Conservation (phyloP, 2,329 filamentous ascomycete species). For the Zymoseptoria tritici region DNA sequence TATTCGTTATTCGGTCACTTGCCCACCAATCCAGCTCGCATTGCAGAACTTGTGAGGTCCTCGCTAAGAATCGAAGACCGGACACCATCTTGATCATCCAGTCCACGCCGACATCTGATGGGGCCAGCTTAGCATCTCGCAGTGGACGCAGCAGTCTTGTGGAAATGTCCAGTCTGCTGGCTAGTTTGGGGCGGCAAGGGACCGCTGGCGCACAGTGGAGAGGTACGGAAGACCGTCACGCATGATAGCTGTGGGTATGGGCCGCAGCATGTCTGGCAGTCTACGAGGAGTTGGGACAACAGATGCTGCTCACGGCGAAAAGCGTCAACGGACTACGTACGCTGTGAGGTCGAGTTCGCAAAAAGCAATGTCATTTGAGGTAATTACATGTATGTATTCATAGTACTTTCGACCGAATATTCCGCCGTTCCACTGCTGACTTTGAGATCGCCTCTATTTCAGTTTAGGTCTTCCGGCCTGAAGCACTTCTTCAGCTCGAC, state of each 20-base stretch:
- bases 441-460: neutral
- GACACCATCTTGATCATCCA: too few species aligned
- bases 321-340: neutral
- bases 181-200: neutral
- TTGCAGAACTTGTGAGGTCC: neutral
- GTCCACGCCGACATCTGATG: too few species aligned
- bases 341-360: neutral
- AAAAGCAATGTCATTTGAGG: neutral
- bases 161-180: neutral
- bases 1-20: neutral
- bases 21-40: neutral
- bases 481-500: neutral
- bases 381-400: neutral
- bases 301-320: neutral
- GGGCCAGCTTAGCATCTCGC: too few species aligned
- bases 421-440: neutral
- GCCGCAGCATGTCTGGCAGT: neutral
- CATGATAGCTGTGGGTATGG: neutral
- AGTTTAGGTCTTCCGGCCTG: neutral
- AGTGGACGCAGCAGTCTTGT: too few species aligned
- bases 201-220: neutral
- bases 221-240: neutral
- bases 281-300: neutral
- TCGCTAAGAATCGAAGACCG: too few species aligned
- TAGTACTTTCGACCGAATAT: too few species aligned